Percentiles rank a stretch among this genome's conserved stretches.
phyloP scores from a whole-genome alignment of 208 protist species.

The Wallacemonas rigidus region DNA sequence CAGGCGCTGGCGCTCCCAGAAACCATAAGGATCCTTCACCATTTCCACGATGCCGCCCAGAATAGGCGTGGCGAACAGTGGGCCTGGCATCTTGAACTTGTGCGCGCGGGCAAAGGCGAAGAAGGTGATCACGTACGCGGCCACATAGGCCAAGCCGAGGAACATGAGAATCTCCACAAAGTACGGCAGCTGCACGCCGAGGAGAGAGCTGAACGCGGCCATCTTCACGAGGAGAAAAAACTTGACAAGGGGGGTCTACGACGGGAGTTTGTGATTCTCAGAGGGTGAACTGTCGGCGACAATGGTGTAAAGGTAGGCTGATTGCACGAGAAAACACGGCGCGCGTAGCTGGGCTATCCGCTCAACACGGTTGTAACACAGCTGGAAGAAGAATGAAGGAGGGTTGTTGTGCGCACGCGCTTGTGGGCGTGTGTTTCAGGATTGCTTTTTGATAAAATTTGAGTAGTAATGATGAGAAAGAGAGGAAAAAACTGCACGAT shows the following conservation, averaged over 20 bases:
- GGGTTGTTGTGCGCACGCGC: too few species aligned
- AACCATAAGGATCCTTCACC: slow-evolving; percentile 78
- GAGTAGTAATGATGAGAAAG: slow-evolving; percentile 9
- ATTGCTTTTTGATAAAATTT: slow-evolving; percentile 6
- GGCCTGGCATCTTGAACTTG: slow-evolving; percentile 75
- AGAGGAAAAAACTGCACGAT: slow-evolving; percentile 1
- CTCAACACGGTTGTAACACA: too few species aligned
- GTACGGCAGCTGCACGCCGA: slow-evolving; percentile 75
- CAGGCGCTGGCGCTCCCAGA: slow-evolving; percentile 83
- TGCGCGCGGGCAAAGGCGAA: slow-evolving; percentile 69
- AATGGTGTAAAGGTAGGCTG: too few species aligned
- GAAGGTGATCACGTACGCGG: slow-evolving; percentile 59
- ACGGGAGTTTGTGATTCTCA: too few species aligned
- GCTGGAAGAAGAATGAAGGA: too few species aligned
- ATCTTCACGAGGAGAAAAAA: slow-evolving; percentile 24
- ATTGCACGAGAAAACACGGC: too few species aligned
- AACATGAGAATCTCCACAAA: slow-evolving; percentile 59
- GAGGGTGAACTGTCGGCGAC: too few species aligned
- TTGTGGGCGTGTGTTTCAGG: neutral
- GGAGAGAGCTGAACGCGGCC: slow-evolving; percentile 69
- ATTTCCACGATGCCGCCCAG: slow-evolving; percentile 73
- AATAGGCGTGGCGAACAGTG: slow-evolving; percentile 57
- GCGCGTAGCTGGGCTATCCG: too few species aligned
- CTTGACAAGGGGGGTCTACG: too few species aligned
- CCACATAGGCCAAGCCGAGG: slow-evolving; percentile 48